Conservation (phyloP, 768 basidiomycete genomes). For the Cystobasidium tubakii region DNA sequence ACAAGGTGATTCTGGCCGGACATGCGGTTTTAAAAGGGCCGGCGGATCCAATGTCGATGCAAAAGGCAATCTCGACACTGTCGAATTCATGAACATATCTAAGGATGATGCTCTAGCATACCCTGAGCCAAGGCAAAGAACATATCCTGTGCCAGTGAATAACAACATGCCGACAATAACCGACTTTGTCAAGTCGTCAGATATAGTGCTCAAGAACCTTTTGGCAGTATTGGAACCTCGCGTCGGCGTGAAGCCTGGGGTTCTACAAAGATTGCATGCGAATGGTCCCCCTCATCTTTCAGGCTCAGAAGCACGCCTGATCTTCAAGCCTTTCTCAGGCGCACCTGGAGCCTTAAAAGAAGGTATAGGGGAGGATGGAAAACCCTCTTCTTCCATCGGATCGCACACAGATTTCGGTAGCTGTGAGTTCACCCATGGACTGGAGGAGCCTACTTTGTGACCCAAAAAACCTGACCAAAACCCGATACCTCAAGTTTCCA, state of each 20-base stretch:
- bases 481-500: slow-evolving; percentile 25
- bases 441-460: no score
- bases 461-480: not conserved
- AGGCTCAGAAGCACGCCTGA: slow-evolving; percentile 59
- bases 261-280: slow-evolving; percentile 53
- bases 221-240: slow-evolving; percentile 59
- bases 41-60: slow-evolving; percentile 28
- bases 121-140: slow-evolving; percentile 56
- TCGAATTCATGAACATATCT: slow-evolving; percentile 51
- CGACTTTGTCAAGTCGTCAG: slow-evolving; percentile 59
- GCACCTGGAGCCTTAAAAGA: slow-evolving; percentile 13
- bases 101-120: slow-evolving; percentile 65
- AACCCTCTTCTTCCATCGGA: slow-evolving; percentile 53
- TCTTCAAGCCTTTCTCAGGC: slow-evolving; percentile 52
- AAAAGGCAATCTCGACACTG: slow-evolving; percentile 25
- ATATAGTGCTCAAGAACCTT: slow-evolving; percentile 56
- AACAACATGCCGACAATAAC: slow-evolving; percentile 56
- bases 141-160: slow-evolving; percentile 58
- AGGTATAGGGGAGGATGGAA: slow-evolving; percentile 47
- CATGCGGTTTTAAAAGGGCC: slow-evolving; percentile 55
- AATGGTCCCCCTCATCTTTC: slow-evolving; percentile 52
- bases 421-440: slow-evolving; percentile 34
- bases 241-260: slow-evolving; percentile 57
- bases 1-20: slow-evolving; percentile 61
- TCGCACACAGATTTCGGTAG: slow-evolving; percentile 62